Base-by-base conservation (phyloP, 2,329 filamentous ascomycete genomes). In the Colletotrichum somersetense region DNA sequence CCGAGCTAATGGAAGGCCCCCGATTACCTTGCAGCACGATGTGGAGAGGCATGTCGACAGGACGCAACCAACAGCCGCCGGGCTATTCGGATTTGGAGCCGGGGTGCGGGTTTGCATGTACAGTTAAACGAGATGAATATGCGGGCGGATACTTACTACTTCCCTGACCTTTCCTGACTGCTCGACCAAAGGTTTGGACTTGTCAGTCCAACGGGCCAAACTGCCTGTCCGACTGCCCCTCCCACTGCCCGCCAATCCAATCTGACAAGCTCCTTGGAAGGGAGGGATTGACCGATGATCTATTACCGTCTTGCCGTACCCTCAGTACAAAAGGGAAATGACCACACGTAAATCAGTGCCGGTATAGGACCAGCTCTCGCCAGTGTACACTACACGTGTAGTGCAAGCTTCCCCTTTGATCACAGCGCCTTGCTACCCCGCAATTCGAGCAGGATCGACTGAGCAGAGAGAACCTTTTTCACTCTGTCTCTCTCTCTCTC, bases 1-100 rank as follows among this genome's bases (percentile, higher is more conserved):
- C 69, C 69, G 69, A 72, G 55, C 69, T 72, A 72, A 72, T 69
- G 59, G 66, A 69, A 72, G 53, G 53, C 44, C 66, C 40, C 44
- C 69, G 69, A 72, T 72, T 64, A 69, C 52, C 33, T 23, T 57
- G 53, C 53, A 57, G 53, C 20, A 40, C 35, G 33, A 62, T 69
- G 65, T 69, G 69, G 66, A 61, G 69, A 67, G 30, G 30, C 30
- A 30, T 30, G 30, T 30, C 30, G 18, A 23, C 18, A 33, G 16
- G 50, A 58, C 42, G 66, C 66, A 58, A 35, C 59, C 58, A 63
- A 63, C 53, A 56, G 26, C 62, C 48, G 35, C 61, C 66, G 66
- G 69, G 66, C 38, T 56, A 2, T 55, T 72, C 69, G 69, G 69
- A 38, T 64, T 53, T 53, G 40, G 40, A 55, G 53, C 69, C 66